Percentiles rank a stretch among this genome's conserved stretches.
These are phyloP conservation scores for Tulasnella sp. DNA, from an alignment of 768 basidiomycete genomes.

Conservation along the genomic window DNA sequence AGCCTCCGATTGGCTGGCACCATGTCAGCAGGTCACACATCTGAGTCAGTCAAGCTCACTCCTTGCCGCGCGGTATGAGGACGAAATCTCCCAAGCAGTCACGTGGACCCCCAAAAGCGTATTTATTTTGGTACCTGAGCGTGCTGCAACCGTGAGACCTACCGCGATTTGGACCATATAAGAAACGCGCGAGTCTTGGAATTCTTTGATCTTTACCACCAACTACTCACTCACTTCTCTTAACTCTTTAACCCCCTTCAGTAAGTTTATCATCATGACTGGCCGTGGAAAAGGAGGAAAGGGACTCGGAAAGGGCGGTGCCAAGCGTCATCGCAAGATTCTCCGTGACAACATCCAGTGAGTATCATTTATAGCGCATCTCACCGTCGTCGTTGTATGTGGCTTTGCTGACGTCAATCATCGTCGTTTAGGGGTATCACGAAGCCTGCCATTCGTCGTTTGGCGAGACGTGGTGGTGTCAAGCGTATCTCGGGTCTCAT, in stretches of 20 bases:
- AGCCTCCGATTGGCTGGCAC: too few relatives aligned
- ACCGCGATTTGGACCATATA: too few relatives aligned
- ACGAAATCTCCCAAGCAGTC: too few relatives aligned
- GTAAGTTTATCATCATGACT: slow-evolving; percentile 42
- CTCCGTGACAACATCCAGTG: slow-evolving; percentile 27
- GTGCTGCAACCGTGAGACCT: too few relatives aligned
- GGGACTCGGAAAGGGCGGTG: slow-evolving; percentile 39
- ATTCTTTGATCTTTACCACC: background rate
- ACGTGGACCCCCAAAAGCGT: too few relatives aligned
- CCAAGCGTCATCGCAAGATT: slow-evolving; percentile 37
- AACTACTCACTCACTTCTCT: background rate
- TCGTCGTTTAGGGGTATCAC: slow-evolving; percentile 35
- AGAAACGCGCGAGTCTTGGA: too few relatives aligned
- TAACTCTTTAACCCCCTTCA: background rate
- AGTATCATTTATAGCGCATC: background rate
- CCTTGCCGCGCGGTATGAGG: too few relatives aligned
- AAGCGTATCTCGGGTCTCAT: slow-evolving; percentile 37
- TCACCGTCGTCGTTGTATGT: background rate
- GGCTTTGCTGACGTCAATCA: background rate
- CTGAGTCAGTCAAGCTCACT: too few relatives aligned
- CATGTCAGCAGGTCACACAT: too few relatives aligned
- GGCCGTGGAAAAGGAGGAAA: slow-evolving; percentile 74
- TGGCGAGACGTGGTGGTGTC: slow-evolving; percentile 40
- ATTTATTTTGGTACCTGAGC: too few relatives aligned
- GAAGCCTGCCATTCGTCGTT: slow-evolving; percentile 41